A percentile compares a stretch with the other conserved stretches of the same genome.
Evolutionary conservation across 2,329 filamentous ascomycete genomes (phyloP).

Genomic region (Fusarium scirpi): DNA sequence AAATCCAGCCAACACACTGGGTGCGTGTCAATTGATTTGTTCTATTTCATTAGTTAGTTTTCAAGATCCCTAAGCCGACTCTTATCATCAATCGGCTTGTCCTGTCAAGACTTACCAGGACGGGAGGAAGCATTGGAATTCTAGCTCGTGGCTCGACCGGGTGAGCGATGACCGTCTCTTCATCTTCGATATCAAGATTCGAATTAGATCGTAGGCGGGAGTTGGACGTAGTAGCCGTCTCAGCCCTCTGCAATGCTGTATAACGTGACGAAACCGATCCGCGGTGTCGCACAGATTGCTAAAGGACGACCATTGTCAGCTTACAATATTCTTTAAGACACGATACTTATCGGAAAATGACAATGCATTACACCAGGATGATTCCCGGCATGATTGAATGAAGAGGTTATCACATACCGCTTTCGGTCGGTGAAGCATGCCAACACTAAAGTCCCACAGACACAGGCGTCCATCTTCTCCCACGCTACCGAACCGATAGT

Average conservation of each 20-base stretch:
- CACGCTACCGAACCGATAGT: slow-evolving; percentile 95
- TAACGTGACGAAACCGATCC: slow-evolving; percentile 66
- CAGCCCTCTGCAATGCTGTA: slow-evolving; percentile 63
- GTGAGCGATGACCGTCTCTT: slow-evolving; percentile 75
- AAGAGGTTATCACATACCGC: slow-evolving; percentile 66
- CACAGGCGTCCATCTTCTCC: slow-evolving; percentile 92
- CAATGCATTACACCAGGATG: background rate
- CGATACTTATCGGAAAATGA: background rate
- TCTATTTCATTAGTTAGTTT: slow-evolving; percentile 58
- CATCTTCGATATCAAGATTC: slow-evolving; percentile 67
- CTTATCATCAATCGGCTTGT: background rate
- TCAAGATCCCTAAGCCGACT: slow-evolving; percentile 3
- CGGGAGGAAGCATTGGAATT: slow-evolving; percentile 88
- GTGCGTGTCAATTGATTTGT: slow-evolving; percentile 86
- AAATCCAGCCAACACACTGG: slow-evolving; percentile 93
- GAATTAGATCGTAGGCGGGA: slow-evolving; percentile 77
- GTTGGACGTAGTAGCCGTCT: slow-evolving; percentile 71
- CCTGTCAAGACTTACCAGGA: slow-evolving; percentile 72
- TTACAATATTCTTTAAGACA: slow-evolving; percentile 1
- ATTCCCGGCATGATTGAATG: background rate
- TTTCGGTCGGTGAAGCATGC: slow-evolving; percentile 94
- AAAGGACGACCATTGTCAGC: slow-evolving; percentile 28
- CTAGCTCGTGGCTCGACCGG: slow-evolving; percentile 85
- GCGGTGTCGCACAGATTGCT: slow-evolving; percentile 55
- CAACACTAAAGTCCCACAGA: slow-evolving; percentile 97